Conservation (phyloP, 768 basidiomycete species). For the Saitozyma sp. region DNA sequence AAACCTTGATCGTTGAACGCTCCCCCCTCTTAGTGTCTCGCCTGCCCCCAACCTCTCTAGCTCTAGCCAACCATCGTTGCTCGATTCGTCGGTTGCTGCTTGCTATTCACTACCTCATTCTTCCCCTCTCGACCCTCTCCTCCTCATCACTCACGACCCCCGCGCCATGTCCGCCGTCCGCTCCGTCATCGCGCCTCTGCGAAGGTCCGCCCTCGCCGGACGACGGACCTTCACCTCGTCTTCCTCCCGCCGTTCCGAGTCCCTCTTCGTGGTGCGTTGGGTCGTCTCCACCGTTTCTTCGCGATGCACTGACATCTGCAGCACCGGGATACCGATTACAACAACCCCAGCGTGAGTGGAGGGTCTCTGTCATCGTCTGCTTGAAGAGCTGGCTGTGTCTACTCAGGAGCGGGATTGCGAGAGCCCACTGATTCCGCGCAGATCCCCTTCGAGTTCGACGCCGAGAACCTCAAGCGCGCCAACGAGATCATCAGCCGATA, state of each 20-base stretch:
- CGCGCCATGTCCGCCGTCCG: constrained; percentile 29
- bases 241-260: constrained; percentile 66
- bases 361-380: too few species aligned
- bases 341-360: constrained; percentile 76
- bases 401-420: constrained; percentile 1
- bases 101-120: too few species aligned
- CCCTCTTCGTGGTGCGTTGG: constrained; percentile 76
- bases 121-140: too few species aligned
- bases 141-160: background rate
- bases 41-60: too few species aligned
- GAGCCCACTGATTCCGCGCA: constrained; percentile 45
- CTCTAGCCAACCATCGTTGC: too few species aligned
- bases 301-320: constrained; percentile 47
- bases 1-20: too few species aligned
- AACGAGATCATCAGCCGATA: constrained; percentile 88
- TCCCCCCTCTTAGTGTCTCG: too few species aligned
- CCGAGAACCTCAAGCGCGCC: constrained; percentile 79
- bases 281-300: background rate
- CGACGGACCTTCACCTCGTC: constrained; percentile 54
- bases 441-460: constrained; percentile 86
- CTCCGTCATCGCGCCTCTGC: constrained; percentile 23
- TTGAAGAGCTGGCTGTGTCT: background rate
- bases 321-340: constrained; percentile 94
- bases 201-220: constrained; percentile 11
- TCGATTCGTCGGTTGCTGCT: too few species aligned